Conservation (phyloP, 306 rosid species). For the Amphicarpaea edgeworthii region DNA sequence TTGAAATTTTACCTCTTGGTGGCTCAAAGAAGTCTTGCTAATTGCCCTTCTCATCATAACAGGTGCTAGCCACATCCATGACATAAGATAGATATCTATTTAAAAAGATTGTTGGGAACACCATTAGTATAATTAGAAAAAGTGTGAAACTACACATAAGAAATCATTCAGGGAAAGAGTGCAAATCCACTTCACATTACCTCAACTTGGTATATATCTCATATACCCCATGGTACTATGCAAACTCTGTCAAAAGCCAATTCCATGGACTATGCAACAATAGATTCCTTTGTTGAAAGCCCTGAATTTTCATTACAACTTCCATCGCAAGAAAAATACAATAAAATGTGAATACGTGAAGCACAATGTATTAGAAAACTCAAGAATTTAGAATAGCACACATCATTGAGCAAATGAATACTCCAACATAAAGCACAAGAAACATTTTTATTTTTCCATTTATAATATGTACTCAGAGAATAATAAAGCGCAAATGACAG, state of each 20-base stretch:
- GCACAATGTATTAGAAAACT: conserved; percentile 12
- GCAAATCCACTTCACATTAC: conserved; percentile 52
- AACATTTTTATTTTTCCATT: not conserved
- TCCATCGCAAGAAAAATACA: conserved; percentile 50
- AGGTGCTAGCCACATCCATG: conserved; percentile 96
- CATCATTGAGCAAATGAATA: conserved; percentile 15
- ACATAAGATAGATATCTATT: conserved; percentile 87
- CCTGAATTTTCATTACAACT: conserved; percentile 93
- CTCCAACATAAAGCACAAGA: conserved; percentile 14
- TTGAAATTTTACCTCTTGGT: conserved; percentile 71
- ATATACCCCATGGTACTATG: conserved; percentile 91
- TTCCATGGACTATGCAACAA: conserved; percentile 88
- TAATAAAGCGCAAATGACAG: not conserved
- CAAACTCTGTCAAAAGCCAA: conserved; percentile 94
- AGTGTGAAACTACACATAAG: not conserved
- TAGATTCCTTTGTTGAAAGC: conserved; percentile 87
- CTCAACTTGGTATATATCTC: conserved; percentile 90
- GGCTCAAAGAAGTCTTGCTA: conserved; percentile 83
- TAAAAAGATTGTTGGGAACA: conserved; percentile 36
- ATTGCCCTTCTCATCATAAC: conserved; percentile 87
- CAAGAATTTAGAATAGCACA: not conserved
- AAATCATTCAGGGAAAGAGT: conserved; percentile 32
- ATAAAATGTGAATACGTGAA: conserved; percentile 3
- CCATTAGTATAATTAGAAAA: conserved; percentile 5
- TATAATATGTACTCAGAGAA: conserved; percentile 19